These are phyloP conservation scores for Ascocoryne sarcoides DNA, from an alignment of 2,329 filamentous ascomycete species.

Conservation along the genomic window DNA sequence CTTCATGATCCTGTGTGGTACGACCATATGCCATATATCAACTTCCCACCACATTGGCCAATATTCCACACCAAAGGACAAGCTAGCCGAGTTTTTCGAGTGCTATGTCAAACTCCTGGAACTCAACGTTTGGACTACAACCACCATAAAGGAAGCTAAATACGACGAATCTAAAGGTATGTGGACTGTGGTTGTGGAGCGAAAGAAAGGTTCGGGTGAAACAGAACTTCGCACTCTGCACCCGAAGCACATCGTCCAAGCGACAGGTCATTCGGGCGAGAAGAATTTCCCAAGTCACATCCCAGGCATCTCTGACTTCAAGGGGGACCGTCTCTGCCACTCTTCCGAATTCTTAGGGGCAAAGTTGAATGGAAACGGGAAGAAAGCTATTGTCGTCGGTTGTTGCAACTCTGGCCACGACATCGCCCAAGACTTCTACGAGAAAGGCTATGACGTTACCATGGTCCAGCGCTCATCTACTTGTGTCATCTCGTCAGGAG, in stretches of 20 bases:
- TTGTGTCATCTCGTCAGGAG: slow-evolving; percentile 49
- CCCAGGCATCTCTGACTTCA: slow-evolving; percentile 43
- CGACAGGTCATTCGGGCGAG: slow-evolving; percentile 35
- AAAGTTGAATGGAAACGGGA: slow-evolving; percentile 36
- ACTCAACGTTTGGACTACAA: slow-evolving; percentile 56
- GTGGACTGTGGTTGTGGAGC: slow-evolving; percentile 48
- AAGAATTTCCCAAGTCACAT: slow-evolving; percentile 38
- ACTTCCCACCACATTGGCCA: slow-evolving; percentile 58
- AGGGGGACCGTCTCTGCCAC: slow-evolving; percentile 50
- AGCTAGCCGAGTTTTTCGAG: slow-evolving; percentile 61
- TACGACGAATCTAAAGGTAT: slow-evolving; percentile 41
- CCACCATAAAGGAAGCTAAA: slow-evolving; percentile 37
- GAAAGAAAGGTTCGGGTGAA: slow-evolving; percentile 28
- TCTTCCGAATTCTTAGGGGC: slow-evolving; percentile 52
- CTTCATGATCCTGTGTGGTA: slow-evolving; percentile 56
- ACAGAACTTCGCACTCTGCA: slow-evolving; percentile 12
- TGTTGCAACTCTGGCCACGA: slow-evolving; percentile 62
- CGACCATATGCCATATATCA: slow-evolving; percentile 54
- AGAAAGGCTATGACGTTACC: slow-evolving; percentile 58
- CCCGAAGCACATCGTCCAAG: slow-evolving; percentile 19
- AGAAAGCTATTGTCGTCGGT: slow-evolving; percentile 56
- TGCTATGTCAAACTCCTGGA: slow-evolving; percentile 56
- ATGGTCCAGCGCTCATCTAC: slow-evolving; percentile 62
- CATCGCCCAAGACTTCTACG: slow-evolving; percentile 58
- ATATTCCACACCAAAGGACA: slow-evolving; percentile 63